phyloP scores from a whole-genome alignment of 768 basidiomycete genomes.

The Podaxis rugospora region DNA sequence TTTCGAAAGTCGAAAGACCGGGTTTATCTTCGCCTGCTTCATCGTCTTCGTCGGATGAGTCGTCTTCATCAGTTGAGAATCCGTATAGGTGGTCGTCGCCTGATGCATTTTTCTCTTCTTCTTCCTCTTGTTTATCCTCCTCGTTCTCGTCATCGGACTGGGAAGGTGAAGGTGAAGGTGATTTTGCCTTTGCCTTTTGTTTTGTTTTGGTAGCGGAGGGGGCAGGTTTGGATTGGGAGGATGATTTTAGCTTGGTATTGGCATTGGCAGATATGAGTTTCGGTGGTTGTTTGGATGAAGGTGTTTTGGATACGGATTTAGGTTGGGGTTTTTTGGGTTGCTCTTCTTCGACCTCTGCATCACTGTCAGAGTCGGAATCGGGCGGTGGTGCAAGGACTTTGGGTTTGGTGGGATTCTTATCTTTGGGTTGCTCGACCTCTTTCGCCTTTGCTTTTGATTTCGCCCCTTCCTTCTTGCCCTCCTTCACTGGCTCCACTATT shows the following conservation, averaged over 20 bases:
- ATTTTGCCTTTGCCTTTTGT: neutral
- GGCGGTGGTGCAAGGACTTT: constrained; percentile 2
- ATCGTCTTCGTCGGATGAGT: constrained; percentile 72
- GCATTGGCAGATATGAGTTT: constrained; percentile 14
- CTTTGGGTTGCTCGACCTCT: constrained; percentile 5
- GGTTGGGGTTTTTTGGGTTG: constrained; percentile 21
- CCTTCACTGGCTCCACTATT: constrained; percentile 6
- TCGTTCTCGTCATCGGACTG: neutral
- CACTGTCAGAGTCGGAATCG: constrained; percentile 3
- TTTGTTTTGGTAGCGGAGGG: constrained; percentile 1
- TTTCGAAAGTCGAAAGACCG: constrained; percentile 47
- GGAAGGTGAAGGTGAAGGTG: neutral
- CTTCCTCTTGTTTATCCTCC: neutral
- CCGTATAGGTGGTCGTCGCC: constrained; percentile 53
- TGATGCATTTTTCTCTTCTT: constrained; percentile 17
- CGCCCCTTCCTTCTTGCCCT: constrained; percentile 11
- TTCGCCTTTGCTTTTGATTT: constrained; percentile 8
- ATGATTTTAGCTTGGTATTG: constrained; percentile 5
- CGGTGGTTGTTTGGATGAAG: constrained; percentile 5
- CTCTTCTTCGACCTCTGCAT: neutral
- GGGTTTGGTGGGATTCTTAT: constrained; percentile 10
- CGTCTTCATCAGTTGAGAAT: constrained; percentile 73
- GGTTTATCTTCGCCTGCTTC: constrained; percentile 42
- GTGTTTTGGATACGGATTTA: constrained; percentile 18
- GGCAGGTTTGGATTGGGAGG: neutral